Evolutionary conservation across 163 green algal genomes (phyloP).

Genomic region (Volvox carteri): DNA sequence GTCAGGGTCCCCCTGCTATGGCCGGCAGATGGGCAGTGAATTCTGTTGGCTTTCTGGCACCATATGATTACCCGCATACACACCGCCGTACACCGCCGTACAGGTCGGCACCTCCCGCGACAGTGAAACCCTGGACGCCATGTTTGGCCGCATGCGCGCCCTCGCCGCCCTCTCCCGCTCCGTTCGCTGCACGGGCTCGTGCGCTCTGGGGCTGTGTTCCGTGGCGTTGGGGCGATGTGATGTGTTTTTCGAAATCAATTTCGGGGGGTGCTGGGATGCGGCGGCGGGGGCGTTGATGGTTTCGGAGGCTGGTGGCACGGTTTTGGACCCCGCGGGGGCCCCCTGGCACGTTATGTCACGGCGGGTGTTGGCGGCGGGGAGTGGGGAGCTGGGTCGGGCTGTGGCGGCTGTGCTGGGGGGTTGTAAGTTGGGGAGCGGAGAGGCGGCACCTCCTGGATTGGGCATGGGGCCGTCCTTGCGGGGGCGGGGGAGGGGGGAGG

Average conservation of each 20-base stretch:
- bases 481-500: neutral
- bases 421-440: constrained; percentile 55
- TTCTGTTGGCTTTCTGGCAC: no score
- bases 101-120: constrained; percentile 86
- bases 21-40: no score
- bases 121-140: constrained; percentile 74
- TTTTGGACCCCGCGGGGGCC: constrained; percentile 88
- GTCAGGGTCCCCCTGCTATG: no score
- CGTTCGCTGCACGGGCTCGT: constrained; percentile 91
- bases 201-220: constrained; percentile 92
- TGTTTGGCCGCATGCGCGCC: constrained; percentile 81
- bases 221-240: constrained; percentile 93
- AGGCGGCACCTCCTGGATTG: constrained; percentile 16
- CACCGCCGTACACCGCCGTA: neutral
- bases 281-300: constrained; percentile 88
- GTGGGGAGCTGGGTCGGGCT: constrained; percentile 71
- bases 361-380: constrained; percentile 86
- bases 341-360: constrained; percentile 87
- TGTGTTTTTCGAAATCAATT: constrained; percentile 95
- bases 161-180: constrained; percentile 64
- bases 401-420: constrained; percentile 75
- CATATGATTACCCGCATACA: no score
- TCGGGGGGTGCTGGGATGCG: constrained; percentile 97
- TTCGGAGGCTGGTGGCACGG: constrained; percentile 86
- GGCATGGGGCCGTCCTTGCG: neutral